Conservation (phyloP, 768 basidiomycete genomes). For the Psilocybe cubensis region DNA sequence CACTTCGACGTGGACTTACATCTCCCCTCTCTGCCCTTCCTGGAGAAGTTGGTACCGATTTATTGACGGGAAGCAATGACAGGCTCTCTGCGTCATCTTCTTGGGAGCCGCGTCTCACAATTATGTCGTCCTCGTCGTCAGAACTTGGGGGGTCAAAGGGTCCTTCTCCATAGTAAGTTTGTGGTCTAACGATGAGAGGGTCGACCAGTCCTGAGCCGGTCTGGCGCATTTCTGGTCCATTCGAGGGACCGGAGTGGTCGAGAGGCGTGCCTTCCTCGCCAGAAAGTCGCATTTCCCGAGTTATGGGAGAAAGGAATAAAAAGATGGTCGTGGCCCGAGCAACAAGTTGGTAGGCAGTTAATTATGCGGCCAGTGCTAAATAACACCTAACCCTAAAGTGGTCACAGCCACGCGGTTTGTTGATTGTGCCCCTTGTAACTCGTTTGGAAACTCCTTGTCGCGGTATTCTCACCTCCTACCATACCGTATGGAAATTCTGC, state of each 20-base stretch:
- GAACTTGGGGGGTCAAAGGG: slow-evolving; percentile 80
- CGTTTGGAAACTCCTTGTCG: background rate
- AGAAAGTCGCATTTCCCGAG: slow-evolving; percentile 22
- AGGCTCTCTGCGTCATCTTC: slow-evolving; percentile 23
- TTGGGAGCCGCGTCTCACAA: slow-evolving; percentile 19
- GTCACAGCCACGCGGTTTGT: background rate
- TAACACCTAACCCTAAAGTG: slow-evolving; percentile 11
- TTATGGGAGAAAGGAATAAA: slow-evolving; percentile 2
- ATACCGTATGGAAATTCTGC: slow-evolving; percentile 19
- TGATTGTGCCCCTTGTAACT: background rate
- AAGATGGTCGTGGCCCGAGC: background rate
- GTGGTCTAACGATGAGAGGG: slow-evolving; percentile 26
- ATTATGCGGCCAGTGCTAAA: background rate
- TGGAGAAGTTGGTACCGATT: slow-evolving; percentile 22
- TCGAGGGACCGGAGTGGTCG: slow-evolving; percentile 15
- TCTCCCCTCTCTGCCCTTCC: slow-evolving; percentile 34
- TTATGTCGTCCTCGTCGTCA: slow-evolving; percentile 54
- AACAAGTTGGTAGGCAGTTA: background rate
- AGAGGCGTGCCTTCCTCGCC: slow-evolving; percentile 19
- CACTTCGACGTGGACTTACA: slow-evolving; percentile 18
- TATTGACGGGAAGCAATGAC: slow-evolving; percentile 20
- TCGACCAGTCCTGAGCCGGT: slow-evolving; percentile 22
- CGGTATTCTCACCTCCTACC: background rate
- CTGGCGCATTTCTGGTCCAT: slow-evolving; percentile 26
- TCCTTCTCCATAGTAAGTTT: slow-evolving; percentile 73